Percentiles rank a stretch among this genome's conserved stretches.
phyloP scores from a whole-genome alignment of 129 eudicot species.

The Mikania micrantha region DNA sequence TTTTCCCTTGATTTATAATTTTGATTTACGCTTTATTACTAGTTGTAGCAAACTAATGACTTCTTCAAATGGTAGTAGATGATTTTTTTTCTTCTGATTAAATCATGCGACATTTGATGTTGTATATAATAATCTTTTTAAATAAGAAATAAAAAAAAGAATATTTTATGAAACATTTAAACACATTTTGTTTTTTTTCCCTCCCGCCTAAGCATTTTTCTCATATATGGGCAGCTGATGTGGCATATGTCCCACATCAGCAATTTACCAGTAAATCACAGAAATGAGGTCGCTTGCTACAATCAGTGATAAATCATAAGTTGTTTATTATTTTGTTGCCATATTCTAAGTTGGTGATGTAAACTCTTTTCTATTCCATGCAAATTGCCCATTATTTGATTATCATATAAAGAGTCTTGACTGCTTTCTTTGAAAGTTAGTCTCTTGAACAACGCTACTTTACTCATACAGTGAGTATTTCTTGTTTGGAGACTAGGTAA shows the following conservation, averaged over 20 bases:
- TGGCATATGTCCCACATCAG: background rate
- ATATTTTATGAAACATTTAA: background rate
- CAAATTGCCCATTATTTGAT: background rate
- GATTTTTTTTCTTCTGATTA: background rate
- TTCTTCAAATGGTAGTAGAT: background rate
- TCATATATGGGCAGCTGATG: background rate
- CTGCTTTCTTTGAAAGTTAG: background rate
- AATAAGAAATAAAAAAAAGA: background rate
- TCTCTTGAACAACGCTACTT: background rate
- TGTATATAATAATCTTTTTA: background rate
- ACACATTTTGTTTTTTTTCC: background rate
- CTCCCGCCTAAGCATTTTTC: background rate
- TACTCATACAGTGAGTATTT: background rate
- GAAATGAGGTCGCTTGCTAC: background rate
- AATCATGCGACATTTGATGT: background rate
- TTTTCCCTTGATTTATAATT: background rate
- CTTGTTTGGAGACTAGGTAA: background rate
- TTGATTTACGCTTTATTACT: background rate
- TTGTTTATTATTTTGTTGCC: too few species aligned
- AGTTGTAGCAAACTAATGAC: background rate
- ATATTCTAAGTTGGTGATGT: too few species aligned
- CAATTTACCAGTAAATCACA: background rate
- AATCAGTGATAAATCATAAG: background rate
- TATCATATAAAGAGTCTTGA: background rate
- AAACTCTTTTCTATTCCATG: too few species aligned